phyloP scores from a whole-genome alignment of 1,139 yeast genomes.

The Geotrichum fermentans region DNA sequence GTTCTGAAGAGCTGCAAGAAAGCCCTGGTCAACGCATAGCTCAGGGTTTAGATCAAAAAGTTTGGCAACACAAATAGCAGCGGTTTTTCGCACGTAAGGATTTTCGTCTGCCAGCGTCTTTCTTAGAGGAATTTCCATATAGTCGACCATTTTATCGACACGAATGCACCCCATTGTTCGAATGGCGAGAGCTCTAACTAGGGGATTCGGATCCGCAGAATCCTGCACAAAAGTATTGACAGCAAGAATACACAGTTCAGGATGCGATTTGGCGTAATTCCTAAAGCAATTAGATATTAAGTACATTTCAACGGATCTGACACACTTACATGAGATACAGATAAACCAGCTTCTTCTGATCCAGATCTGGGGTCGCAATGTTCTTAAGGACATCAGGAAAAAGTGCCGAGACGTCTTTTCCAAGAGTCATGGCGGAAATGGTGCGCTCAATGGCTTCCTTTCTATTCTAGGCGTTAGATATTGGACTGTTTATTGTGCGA shows the following conservation, averaged over 20 bases:
- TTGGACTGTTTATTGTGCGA: neutral
- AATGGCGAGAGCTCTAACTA: conserved; percentile 91
- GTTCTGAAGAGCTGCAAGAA: conserved; percentile 62
- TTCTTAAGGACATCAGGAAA: conserved; percentile 96
- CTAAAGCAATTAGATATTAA: neutral
- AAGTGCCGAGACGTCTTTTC: conserved; percentile 92
- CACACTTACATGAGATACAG: conserved; percentile 64
- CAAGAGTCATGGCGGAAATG: conserved; percentile 96
- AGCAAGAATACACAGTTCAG: conserved; percentile 91
- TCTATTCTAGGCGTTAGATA: conserved; percentile 33
- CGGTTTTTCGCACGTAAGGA: conserved; percentile 96
- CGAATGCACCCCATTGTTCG: conserved; percentile 98
- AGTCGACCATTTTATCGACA: conserved; percentile 91
- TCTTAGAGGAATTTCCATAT: conserved; percentile 83
- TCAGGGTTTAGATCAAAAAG: conserved; percentile 80
- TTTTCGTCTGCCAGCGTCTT: conserved; percentile 85
- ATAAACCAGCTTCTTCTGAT: conserved; percentile 93
- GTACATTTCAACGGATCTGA: neutral
- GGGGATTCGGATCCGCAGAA: conserved; percentile 94
- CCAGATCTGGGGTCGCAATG: conserved; percentile 93
- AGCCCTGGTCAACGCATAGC: conserved; percentile 83
- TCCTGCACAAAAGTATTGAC: conserved; percentile 94
- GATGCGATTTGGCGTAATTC: conserved; percentile 93
- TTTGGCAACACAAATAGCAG: conserved; percentile 95
- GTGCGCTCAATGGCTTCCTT: conserved; percentile 96